phyloP scores from a whole-genome alignment of 768 basidiomycete species.

The Mycena maculata region DNA sequence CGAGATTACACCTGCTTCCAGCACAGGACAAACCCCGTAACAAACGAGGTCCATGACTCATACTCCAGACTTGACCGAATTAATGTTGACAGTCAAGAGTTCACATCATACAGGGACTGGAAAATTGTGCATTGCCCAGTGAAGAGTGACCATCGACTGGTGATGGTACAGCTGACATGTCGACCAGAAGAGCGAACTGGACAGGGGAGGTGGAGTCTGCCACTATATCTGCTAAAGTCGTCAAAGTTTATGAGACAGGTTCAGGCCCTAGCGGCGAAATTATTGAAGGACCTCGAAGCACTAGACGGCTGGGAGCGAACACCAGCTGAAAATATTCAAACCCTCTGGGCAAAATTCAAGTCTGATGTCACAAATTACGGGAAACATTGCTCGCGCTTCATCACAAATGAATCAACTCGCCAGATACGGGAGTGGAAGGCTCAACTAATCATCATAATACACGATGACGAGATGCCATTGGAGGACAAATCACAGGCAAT shows the following conservation, averaged over 20 bases:
- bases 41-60: no score
- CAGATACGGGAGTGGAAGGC: neutral
- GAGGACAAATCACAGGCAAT: neutral
- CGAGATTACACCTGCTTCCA: no score
- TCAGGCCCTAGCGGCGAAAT: neutral
- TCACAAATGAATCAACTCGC: neutral
- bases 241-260: neutral
- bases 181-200: neutral
- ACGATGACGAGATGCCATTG: neutral
- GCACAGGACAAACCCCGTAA: no score
- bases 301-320: neutral
- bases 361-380: neutral
- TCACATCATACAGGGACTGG: no score
- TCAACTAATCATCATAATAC: neutral
- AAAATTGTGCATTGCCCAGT: no score
- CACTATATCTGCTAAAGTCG: neutral
- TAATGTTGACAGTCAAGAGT: no score
- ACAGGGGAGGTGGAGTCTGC: no score
- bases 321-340: neutral
- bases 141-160: constrained; percentile 4
- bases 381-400: neutral
- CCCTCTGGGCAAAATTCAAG: neutral
- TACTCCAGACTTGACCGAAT: no score
- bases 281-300: neutral
- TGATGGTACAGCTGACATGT: neutral